A percentile compares a stretch with the other conserved stretches of the same genome.
phyloP scores from a whole-genome alignment of 495 filamentous ascomycete species.

The Thozetella sp. region DNA sequence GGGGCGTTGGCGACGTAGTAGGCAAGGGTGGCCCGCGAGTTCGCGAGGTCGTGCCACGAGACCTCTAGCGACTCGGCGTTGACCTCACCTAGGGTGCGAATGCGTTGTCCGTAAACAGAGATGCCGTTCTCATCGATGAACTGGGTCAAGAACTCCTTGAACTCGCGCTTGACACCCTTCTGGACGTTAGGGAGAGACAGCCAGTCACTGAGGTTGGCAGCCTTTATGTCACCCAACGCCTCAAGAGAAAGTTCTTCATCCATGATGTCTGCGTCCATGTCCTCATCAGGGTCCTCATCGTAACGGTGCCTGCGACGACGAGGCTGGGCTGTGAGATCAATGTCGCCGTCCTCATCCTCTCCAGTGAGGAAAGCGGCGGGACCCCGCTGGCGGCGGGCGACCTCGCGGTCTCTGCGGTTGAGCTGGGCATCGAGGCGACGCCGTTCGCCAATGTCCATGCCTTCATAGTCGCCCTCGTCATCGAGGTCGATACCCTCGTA shows the following conservation, averaged over 20 bases:
- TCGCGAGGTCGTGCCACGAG: constrained; percentile 87
- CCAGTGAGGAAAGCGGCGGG: constrained; percentile 85
- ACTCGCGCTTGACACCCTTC: constrained; percentile 91
- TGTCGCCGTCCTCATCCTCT: constrained; percentile 83
- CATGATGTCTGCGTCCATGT: constrained; percentile 91
- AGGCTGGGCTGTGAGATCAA: constrained; percentile 81
- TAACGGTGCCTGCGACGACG: constrained; percentile 82
- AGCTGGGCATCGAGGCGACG: constrained; percentile 83
- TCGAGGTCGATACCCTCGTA: constrained; percentile 51
- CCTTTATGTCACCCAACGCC: constrained; percentile 91
- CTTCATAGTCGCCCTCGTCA: constrained; percentile 67
- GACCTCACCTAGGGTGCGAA: constrained; percentile 90
- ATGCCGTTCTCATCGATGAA: constrained; percentile 84
- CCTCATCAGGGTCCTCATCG: constrained; percentile 91
- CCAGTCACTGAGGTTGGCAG: constrained; percentile 91
- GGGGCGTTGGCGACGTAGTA: constrained; percentile 98
- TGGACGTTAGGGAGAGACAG: constrained; percentile 87
- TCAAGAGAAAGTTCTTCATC: constrained; percentile 92
- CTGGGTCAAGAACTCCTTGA: constrained; percentile 96
- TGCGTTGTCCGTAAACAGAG: constrained; percentile 92
- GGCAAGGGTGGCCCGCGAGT: constrained; percentile 92
- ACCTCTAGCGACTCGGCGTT: constrained; percentile 97
- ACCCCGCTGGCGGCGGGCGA: constrained; percentile 73
- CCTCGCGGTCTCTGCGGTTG: constrained; percentile 79
- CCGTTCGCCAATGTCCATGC: constrained; percentile 78